Percentiles rank a stretch among this genome's conserved stretches.
phyloP scores from a whole-genome alignment of 495 filamentous ascomycete genomes.

The Penicillium coprophilum region DNA sequence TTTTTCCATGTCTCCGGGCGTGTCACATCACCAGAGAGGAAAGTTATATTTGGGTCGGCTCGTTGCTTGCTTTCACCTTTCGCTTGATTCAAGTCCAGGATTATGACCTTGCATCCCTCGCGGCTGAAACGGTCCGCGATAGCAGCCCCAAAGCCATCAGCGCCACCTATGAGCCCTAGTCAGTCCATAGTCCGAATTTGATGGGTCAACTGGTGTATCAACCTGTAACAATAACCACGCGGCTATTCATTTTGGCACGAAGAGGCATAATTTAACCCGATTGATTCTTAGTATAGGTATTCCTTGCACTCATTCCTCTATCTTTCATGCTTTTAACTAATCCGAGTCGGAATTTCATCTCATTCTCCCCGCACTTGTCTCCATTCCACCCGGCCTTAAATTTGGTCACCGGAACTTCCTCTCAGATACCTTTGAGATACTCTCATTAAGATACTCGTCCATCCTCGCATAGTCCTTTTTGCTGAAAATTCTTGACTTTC shows the following conservation, averaged over 20 bases:
- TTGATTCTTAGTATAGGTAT: not conserved
- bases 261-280: not conserved
- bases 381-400: not conserved
- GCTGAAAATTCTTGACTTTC: too few species aligned
- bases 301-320: not conserved
- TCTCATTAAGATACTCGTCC: too few species aligned
- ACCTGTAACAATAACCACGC: not conserved
- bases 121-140: slow-evolving; percentile 12
- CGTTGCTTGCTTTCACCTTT: slow-evolving; percentile 8
- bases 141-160: slow-evolving; percentile 17
- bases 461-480: too few species aligned
- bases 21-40: slow-evolving; percentile 11
- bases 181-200: not conserved
- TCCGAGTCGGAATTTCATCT: not conserved
- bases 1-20: slow-evolving; percentile 10
- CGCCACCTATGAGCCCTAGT: slow-evolving; percentile 3
- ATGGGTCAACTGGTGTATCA: not conserved
- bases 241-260: not conserved
- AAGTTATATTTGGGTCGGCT: slow-evolving; percentile 4
- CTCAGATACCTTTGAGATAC: too few species aligned
- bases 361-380: too few species aligned
- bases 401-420: not conserved
- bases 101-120: slow-evolving; percentile 11
- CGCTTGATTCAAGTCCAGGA: slow-evolving; percentile 5
- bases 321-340: not conserved